Evolutionary conservation across 768 basidiomycete species (phyloP).

Genomic region (Xerocomus spinulosus): DNA sequence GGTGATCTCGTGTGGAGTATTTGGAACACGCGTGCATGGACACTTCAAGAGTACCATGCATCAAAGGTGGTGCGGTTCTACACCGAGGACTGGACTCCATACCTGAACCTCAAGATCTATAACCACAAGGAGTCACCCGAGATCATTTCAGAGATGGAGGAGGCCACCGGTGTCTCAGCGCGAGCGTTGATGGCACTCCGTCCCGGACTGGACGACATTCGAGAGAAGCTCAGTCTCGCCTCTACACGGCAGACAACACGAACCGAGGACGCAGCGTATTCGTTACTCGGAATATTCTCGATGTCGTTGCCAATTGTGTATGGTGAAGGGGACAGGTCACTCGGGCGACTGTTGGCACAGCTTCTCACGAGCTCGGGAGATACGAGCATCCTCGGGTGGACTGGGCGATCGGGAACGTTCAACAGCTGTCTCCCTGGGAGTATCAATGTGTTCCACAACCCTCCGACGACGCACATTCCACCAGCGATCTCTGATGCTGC

Average conservation of each 20-base stretch:
- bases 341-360: constrained; percentile 5
- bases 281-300: constrained; percentile 9
- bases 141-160: constrained; percentile 6
- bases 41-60: constrained; percentile 6
- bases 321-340: constrained; percentile 6
- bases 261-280: constrained; percentile 12
- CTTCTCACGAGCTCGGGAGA: constrained; percentile 6
- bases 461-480: constrained; percentile 1
- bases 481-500: neutral
- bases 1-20: constrained; percentile 1
- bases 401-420: constrained; percentile 1
- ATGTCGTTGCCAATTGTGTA: constrained; percentile 1
- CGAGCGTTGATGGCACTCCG: neutral
- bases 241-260: constrained; percentile 3
- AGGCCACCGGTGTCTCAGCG: neutral
- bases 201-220: constrained; percentile 3
- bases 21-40: constrained; percentile 8
- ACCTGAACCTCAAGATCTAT: neutral
- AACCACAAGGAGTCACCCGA: constrained; percentile 6
- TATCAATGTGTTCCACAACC: neutral
- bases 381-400: constrained; percentile 8
- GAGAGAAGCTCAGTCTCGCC: constrained; percentile 12
- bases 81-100: neutral
- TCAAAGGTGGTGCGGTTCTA: constrained; percentile 8
- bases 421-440: constrained; percentile 9